Conservation (phyloP, 2,329 filamentous ascomycete species). For the Epichloe festucae region DNA sequence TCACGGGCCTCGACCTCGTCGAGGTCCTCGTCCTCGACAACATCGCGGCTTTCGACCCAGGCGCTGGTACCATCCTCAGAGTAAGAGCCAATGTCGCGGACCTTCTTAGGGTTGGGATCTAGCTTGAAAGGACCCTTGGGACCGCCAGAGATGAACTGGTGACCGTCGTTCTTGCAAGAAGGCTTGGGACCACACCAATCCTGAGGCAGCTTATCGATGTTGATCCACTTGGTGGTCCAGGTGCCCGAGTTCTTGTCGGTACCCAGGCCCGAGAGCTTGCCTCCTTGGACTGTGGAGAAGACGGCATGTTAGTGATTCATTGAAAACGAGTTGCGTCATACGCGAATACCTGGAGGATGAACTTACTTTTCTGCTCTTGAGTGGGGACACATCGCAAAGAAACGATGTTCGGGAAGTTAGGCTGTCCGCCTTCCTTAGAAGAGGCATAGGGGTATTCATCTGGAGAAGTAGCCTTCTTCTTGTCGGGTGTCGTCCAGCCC, state of each 20-base stretch:
- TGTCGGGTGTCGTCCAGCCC: not conserved
- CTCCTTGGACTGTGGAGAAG: not conserved
- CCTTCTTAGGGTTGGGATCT: not conserved
- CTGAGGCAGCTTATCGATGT: not conserved
- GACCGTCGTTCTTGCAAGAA: not conserved
- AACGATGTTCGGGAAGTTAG: not conserved
- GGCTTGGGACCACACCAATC: not conserved
- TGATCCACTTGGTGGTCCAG: not conserved
- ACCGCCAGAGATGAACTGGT: not conserved
- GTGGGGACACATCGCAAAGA: not conserved
- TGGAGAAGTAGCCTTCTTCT: not conserved
- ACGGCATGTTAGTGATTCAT: not conserved
- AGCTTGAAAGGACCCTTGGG: not conserved
- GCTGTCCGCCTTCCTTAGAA: not conserved
- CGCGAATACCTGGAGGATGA: no score
- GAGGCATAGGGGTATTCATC: slow-evolving; percentile 1
- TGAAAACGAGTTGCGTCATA: no score
- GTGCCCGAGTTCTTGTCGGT: not conserved
- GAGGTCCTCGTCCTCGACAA: not conserved
- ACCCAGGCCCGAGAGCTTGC: not conserved
- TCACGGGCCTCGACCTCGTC: not conserved
- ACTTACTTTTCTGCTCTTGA: not conserved
- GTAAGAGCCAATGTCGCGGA: not conserved
- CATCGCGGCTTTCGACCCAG: not conserved
- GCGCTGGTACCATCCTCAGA: not conserved